Percentiles rank a stretch among this genome's conserved stretches.
phyloP scores from a whole-genome alignment of 2,329 filamentous ascomycete species.

The Tetracladium maxilliforme region DNA sequence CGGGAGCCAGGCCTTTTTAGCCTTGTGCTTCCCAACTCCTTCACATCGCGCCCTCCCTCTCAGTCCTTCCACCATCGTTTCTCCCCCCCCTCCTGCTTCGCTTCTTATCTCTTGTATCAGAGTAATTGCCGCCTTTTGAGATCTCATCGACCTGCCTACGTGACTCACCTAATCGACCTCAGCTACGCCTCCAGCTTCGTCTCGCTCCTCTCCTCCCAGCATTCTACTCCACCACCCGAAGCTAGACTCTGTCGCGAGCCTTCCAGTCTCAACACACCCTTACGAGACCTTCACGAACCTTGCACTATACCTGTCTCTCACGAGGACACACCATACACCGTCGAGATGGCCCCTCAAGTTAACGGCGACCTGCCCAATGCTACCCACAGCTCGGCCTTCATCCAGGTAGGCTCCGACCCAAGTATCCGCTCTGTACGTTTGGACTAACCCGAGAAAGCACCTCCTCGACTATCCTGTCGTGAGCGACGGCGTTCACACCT shows the following conservation, averaged over 20 bases:
- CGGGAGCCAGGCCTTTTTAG: too few species aligned
- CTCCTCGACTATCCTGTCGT: conserved; percentile 74
- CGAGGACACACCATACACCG: conserved; percentile 2
- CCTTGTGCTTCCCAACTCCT: too few species aligned
- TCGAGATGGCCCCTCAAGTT: conserved; percentile 24
- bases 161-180: too few species aligned
- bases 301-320: background rate
- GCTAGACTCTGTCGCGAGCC: background rate
- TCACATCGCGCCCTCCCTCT: too few species aligned
- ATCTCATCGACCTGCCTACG: too few species aligned
- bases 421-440: conserved; percentile 2
- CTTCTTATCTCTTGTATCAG: too few species aligned
- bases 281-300: background rate
- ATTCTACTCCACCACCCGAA: background rate
- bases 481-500: conserved; percentile 59
- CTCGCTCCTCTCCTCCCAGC: background rate
- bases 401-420: conserved; percentile 23
- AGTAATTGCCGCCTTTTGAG: too few species aligned
- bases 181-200: background rate
- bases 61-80: too few species aligned
- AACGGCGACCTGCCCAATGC: too few species aligned
- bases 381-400: conserved; percentile 30
- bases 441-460: conserved; percentile 39
- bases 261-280: background rate
- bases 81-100: too few species aligned